Evolutionary conservation across 495 filamentous ascomycete genomes (phyloP), one percentile per base, ranked within the genome.

Genomic region (Aspergillus leporis): DNA sequence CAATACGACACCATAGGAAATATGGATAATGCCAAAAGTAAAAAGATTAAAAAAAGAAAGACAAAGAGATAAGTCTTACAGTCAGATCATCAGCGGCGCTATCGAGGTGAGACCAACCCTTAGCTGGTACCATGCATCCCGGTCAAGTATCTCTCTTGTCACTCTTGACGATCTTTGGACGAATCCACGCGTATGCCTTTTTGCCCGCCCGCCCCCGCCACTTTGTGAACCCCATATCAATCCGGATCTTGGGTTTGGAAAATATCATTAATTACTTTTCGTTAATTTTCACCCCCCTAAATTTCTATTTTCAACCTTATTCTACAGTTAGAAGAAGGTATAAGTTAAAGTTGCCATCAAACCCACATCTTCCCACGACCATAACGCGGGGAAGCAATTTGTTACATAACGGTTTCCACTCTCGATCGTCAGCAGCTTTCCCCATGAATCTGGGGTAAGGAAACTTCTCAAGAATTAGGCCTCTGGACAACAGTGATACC

Each of bases 341-440:
- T 43, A 34, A 53, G 49, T 53, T 57, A 61, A 47, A 56, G 53
- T 61, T 61, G 34, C 30, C 18, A 2, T 8, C 34, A 36, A 36
- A 36, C 34, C 49, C 23, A 41, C 28, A 45, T 52, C 51, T 28
- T 36, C 59, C 43, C 54, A 48, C 30, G 12, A 13, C 23, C 48
- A 59, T 28, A 61, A 65, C 70, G 71, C 66, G 61, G 61, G 71
- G 71, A 64, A 62, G 47, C 65, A 68, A 28, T 48, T 48, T 66
- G 60, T 74, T 74, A 74, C 55, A 58, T 74, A 74, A 74, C 65
- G 66, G 70, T 59, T 74, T 74, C 68, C 71, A 74, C 71, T 46
- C 25, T 18, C 8, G 40, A 47, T 47, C 41, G 16, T 45, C 41
- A 23, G 18, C 43, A 23, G 8, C 21, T 47, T n/a, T 38, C 28